Percentiles rank a stretch among this genome's conserved stretches.
Conservation (phyloP, 192 early-diverging fungal species). For the Umbelopsis ramanniana region DNA sequence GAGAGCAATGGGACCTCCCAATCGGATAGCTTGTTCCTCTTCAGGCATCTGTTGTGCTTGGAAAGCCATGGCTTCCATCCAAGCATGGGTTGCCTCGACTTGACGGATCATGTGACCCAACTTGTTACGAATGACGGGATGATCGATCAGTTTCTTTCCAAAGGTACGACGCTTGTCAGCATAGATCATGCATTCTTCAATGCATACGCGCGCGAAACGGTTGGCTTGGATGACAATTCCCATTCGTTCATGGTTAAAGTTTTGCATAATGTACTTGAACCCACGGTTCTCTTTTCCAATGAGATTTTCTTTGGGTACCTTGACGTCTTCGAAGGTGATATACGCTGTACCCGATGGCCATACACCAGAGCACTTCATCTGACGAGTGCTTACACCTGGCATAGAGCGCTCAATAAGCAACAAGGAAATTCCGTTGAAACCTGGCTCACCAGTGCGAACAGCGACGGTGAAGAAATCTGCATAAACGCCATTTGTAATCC, state of each 20-base stretch:
- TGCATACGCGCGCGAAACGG: conserved; percentile 86
- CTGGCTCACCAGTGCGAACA: conserved; percentile 74
- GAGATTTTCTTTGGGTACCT: conserved; percentile 83
- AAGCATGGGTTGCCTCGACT: conserved; percentile 86
- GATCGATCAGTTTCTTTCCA: conserved; percentile 84
- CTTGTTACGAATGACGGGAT: conserved; percentile 81
- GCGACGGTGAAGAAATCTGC: conserved; percentile 86
- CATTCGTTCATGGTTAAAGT: conserved; percentile 84
- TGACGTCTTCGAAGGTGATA: conserved; percentile 84
- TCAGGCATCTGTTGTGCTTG: conserved; percentile 70
- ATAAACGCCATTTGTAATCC: conserved; percentile 84
- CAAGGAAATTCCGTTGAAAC: conserved; percentile 80
- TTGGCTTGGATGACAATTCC: conserved; percentile 85
- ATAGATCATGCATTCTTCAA: conserved; percentile 82
- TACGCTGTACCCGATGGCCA: conserved; percentile 84
- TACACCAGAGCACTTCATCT: conserved; percentile 84
- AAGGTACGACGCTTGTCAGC: conserved; percentile 87
- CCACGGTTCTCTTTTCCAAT: conserved; percentile 87
- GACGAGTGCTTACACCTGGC: conserved; percentile 77
- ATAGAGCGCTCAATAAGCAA: conserved; percentile 73
- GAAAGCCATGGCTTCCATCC: conserved; percentile 79
- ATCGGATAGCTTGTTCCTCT: conserved; percentile 70
- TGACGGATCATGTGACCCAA: conserved; percentile 83
- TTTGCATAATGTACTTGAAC: conserved; percentile 73
- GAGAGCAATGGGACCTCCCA: conserved; percentile 87